phyloP scores from a whole-genome alignment of 768 basidiomycete species.

The Hirschioporus abietinus region DNA sequence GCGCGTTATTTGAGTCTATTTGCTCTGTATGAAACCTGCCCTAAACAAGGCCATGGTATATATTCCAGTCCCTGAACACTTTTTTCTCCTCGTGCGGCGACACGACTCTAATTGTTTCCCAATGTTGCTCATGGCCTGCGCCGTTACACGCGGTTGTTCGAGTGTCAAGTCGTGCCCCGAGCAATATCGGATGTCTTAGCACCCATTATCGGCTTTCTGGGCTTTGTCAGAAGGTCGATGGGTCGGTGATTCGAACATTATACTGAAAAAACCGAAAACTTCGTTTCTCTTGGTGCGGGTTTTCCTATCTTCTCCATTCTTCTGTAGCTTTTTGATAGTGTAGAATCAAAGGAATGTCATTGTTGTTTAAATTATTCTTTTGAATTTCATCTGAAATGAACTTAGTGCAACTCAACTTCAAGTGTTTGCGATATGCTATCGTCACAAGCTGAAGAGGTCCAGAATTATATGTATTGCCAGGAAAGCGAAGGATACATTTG shows the following conservation, averaged over 20 bases:
- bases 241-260: slow-evolving; percentile 67
- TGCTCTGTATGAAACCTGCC: background rate
- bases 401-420: no score
- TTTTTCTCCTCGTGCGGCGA: slow-evolving; percentile 64
- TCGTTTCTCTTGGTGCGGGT: no score
- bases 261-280: slow-evolving; percentile 9
- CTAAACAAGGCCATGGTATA: background rate
- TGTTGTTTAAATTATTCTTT: no score
- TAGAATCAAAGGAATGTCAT: no score
- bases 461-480: background rate
- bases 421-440: no score
- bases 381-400: no score
- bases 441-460: background rate
- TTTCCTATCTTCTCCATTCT: no score
- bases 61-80: background rate
- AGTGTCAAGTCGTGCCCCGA: slow-evolving; percentile 88
- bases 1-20: background rate
- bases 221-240: slow-evolving; percentile 40
- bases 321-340: no score
- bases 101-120: slow-evolving; percentile 72
- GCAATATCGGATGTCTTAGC: slow-evolving; percentile 69
- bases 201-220: slow-evolving; percentile 59
- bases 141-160: slow-evolving; percentile 66
- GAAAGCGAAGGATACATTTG: no score
- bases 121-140: slow-evolving; percentile 83